phyloP scores from a whole-genome alignment of 306 rosid genomes.

The Aeschynomene evenia region DNA sequence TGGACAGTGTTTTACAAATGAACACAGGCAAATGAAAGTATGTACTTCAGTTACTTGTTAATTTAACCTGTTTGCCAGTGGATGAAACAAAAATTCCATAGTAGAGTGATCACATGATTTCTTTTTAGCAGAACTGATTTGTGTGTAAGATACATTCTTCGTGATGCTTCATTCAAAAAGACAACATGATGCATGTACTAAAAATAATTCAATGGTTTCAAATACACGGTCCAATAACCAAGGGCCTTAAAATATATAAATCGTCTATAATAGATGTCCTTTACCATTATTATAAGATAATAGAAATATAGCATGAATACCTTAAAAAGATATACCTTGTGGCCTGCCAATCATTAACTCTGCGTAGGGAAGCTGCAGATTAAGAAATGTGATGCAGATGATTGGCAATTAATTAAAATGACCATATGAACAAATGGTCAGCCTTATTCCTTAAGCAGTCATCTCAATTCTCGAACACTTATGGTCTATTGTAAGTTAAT shows the following conservation, averaged over 20 bases:
- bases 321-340: neutral
- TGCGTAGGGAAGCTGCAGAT: neutral
- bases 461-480: neutral
- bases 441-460: slow-evolving; percentile 9
- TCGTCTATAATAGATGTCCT: neutral
- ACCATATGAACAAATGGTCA: no score
- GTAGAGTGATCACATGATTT: neutral
- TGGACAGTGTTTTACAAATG: no score
- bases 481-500: neutral
- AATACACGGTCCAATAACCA: neutral
- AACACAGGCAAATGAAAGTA: neutral
- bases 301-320: neutral
- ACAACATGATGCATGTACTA: neutral
- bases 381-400: neutral
- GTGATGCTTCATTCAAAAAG: neutral
- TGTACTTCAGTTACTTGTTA: neutral
- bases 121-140: neutral
- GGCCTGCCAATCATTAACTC: neutral
- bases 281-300: neutral
- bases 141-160: neutral
- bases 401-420: neutral
- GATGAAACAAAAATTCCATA: neutral
- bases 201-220: neutral
- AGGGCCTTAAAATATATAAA: neutral
- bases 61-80: neutral